phyloP scores from a whole-genome alignment of 192 early-diverging fungal genomes.

The Umbelopsis isabellina region DNA sequence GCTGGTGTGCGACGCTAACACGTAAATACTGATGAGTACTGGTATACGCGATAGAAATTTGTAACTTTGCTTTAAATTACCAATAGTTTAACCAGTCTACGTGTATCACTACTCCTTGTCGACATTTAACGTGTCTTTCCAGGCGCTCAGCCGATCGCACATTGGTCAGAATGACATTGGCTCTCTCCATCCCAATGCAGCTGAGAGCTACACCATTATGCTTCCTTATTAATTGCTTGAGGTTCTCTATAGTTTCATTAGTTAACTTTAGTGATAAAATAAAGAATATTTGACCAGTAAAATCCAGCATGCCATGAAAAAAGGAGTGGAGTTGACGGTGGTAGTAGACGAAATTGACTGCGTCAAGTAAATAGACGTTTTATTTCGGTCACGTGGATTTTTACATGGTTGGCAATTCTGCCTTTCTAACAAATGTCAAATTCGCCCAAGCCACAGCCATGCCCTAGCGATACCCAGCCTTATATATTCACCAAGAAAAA shows the following conservation, averaged over 20 bases:
- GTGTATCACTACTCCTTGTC: background rate
- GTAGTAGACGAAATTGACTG: background rate
- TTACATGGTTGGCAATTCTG: background rate
- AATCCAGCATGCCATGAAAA: slow-evolving; percentile 11
- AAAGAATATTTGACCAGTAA: background rate
- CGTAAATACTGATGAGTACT: background rate
- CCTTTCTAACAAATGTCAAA: too few relatives aligned
- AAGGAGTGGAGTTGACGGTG: background rate
- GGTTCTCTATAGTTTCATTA: background rate
- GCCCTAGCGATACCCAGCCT: too few relatives aligned
- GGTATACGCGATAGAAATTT: background rate
- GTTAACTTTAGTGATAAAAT: background rate
- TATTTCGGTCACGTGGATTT: background rate
- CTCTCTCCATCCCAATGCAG: slow-evolving; percentile 6
- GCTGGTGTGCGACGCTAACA: background rate
- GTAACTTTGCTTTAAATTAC: background rate
- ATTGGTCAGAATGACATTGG: slow-evolving; percentile 9
- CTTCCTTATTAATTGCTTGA: background rate
- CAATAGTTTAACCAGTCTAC: slow-evolving; percentile 1
- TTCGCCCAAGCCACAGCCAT: too few relatives aligned
- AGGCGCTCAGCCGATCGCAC: slow-evolving; percentile 5
- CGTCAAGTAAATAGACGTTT: slow-evolving; percentile 3
- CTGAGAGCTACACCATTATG: slow-evolving; percentile 10
- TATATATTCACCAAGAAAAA: too few relatives aligned
- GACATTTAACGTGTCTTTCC: background rate